phyloP scores from a whole-genome alignment of 805 yeast species.

The Metschnikowia anglica region DNA sequence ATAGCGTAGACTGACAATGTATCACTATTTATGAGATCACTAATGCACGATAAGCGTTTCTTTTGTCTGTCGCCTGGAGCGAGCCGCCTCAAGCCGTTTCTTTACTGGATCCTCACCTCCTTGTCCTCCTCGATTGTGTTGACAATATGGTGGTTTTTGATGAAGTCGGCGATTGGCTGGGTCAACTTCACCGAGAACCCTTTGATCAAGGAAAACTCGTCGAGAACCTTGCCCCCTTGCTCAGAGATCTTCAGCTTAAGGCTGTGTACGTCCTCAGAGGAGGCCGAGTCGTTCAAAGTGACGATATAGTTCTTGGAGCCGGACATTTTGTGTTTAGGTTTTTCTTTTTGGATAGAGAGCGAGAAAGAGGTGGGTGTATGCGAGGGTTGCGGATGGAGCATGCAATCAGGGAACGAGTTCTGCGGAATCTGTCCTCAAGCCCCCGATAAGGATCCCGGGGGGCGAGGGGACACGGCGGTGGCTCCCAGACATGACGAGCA shows the following conservation, averaged over 20 bases:
- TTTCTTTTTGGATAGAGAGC: background rate
- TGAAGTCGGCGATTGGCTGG: constrained; percentile 45
- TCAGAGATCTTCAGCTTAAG: constrained; percentile 50
- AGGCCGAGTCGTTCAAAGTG: constrained; percentile 46
- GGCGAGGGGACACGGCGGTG: background rate
- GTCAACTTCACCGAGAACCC: constrained; percentile 66
- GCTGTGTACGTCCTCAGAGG: constrained; percentile 37
- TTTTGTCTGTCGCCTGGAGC: no score
- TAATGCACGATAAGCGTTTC: no score
- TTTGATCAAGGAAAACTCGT: constrained; percentile 63
- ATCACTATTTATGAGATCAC: no score
- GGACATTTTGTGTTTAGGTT: constrained; percentile 5
- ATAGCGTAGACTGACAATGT: no score
- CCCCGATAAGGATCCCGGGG: constrained; percentile 1
- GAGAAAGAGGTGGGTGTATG: background rate
- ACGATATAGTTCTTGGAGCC: constrained; percentile 37
- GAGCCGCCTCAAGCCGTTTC: background rate
- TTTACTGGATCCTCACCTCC: constrained; percentile 51
- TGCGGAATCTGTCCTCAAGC: background rate
- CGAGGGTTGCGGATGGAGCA: background rate
- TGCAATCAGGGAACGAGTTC: background rate
- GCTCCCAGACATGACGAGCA: background rate
- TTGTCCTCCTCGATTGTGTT: constrained; percentile 65
- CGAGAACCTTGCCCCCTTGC: constrained; percentile 60
- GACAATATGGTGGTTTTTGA: constrained; percentile 51